These are phyloP conservation scores for Blastobotrys persicus DNA, from an alignment of 1,139 yeast genomes.

Conservation along the genomic window DNA sequence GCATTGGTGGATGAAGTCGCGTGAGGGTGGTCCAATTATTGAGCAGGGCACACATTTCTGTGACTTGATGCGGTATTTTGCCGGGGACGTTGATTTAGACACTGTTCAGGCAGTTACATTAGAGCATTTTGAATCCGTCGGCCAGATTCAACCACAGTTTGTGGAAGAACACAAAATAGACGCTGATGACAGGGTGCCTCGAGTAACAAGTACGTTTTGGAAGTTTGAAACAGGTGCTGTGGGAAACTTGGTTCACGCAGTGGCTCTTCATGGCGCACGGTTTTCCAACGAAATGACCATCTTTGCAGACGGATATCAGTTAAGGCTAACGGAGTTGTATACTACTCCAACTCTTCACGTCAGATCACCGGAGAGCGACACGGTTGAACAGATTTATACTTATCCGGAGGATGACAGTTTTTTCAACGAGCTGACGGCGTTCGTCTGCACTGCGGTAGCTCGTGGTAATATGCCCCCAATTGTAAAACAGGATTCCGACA, in stretches of 20 bases:
- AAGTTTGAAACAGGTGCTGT: conserved; percentile 24
- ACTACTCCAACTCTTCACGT: conserved; percentile 23
- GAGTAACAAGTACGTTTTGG: conserved; percentile 25
- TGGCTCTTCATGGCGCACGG: conserved; percentile 25
- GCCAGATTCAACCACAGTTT: conserved; percentile 21
- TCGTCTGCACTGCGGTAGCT: conserved; percentile 17
- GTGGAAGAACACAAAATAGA: conserved; percentile 24
- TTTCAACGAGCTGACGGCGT: conserved; percentile 18
- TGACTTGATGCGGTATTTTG: conserved; percentile 23
- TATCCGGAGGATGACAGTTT: conserved; percentile 21
- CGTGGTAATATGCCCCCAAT: conserved; percentile 10
- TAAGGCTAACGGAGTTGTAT: conserved; percentile 24
- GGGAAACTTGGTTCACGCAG: conserved; percentile 23
- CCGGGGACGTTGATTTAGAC: conserved; percentile 24
- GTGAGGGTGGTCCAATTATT: conserved; percentile 27
- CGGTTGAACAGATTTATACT: conserved; percentile 14
- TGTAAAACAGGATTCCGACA: background rate
- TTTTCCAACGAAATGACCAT: conserved; percentile 26
- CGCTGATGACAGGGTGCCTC: conserved; percentile 23
- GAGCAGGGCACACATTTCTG: conserved; percentile 28
- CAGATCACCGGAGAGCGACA: conserved; percentile 20
- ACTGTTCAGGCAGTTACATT: conserved; percentile 22
- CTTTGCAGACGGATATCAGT: conserved; percentile 26
- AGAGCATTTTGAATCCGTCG: conserved; percentile 23
- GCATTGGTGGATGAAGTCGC: conserved; percentile 26